Evolutionary conservation across 768 basidiomycete species (phyloP).

Genomic region (Coprinellus aureogranulatus): DNA sequence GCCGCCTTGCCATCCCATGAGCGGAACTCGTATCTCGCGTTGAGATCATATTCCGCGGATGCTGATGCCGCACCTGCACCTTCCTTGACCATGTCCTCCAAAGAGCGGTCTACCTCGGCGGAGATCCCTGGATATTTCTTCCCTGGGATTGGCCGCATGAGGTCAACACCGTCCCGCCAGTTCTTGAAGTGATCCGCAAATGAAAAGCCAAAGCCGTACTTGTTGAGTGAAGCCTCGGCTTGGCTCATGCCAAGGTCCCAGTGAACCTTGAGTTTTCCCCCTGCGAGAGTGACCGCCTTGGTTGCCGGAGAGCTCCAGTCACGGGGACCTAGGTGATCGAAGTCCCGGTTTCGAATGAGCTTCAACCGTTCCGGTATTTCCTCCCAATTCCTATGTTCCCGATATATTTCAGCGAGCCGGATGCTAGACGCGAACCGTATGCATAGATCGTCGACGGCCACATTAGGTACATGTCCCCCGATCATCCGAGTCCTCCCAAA

Average conservation of each 20-base stretch:
- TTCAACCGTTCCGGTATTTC: conserved; percentile 17
- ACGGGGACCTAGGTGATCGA: conserved; percentile 24
- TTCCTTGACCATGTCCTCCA: neutral
- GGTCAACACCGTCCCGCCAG: conserved; percentile 14
- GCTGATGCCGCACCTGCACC: too few species aligned
- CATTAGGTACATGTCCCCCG: conserved; percentile 21
- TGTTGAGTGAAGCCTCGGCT: neutral
- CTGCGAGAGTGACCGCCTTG: neutral
- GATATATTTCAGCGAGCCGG: conserved; percentile 16
- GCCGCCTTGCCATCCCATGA: too few species aligned
- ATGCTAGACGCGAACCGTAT: conserved; percentile 19
- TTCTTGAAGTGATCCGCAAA: conserved; percentile 3
- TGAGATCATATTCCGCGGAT: too few species aligned
- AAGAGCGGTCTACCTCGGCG: conserved; percentile 20
- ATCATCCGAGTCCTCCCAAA: conserved; percentile 27
- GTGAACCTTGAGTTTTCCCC: too few species aligned
- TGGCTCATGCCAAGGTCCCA: neutral
- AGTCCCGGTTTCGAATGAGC: conserved; percentile 14
- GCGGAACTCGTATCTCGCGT: too few species aligned
- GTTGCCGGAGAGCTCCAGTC: conserved; percentile 14
- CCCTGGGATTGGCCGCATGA: conserved; percentile 23
- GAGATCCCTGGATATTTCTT: conserved; percentile 27
- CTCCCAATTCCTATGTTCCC: conserved; percentile 19
- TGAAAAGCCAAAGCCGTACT: neutral
- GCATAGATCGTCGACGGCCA: conserved; percentile 13